Evolutionary conservation across 192 early-diverging fungal genomes (phyloP), one percentile per base, ranked within the genome.

Genomic region (Geranomyces michiganensis): DNA sequence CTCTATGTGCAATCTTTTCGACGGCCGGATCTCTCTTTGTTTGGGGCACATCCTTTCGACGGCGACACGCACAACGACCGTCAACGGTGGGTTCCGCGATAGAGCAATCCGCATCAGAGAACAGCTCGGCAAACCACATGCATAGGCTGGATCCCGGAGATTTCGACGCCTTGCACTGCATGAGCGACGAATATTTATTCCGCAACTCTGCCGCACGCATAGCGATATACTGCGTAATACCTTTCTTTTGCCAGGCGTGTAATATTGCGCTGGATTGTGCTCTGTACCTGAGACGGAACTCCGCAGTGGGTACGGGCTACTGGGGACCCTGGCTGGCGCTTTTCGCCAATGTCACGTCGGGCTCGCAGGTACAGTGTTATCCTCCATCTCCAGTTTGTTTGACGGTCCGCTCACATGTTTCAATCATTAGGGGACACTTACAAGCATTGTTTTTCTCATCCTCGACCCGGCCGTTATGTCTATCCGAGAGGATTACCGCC

Each of bases 181-280:
- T 41, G 36, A 41, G 36, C 36, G 36, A 41, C 36, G 36, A 41
- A 7, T 41, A 41, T 10, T 10, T 53, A 3, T 53, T 53, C 51
- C 51, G 51, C 3, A 26, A 53, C n/a, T 24, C n/a, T 2, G 51
- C 51, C n/a, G 58, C 58, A 27, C 58, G 58, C 22, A 60, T 60
- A 26, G 58, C 58, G 22, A 60, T 60, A 24, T 60, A 60, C 17
- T 60, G 58, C 31, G 17, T 60, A 6, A 32, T 60, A 24, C 58
- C 58, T 19, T 32, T 60, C 58, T 8, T 26, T 32, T 31, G 27
- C 27, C 58, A 60, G 26, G 58, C 30, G 58, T 60, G 58, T 8
- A 60, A 60, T 17, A 17, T 60, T 19, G 31, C 31, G 27, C 27
- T 31, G 7, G 58, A 60, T 32, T 19, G 22, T 17, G 22, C 27